A percentile compares a stretch with the other conserved stretches of the same genome.
phyloP scores from a whole-genome alignment of 495 filamentous ascomycete species.

The Podospora didyma region DNA sequence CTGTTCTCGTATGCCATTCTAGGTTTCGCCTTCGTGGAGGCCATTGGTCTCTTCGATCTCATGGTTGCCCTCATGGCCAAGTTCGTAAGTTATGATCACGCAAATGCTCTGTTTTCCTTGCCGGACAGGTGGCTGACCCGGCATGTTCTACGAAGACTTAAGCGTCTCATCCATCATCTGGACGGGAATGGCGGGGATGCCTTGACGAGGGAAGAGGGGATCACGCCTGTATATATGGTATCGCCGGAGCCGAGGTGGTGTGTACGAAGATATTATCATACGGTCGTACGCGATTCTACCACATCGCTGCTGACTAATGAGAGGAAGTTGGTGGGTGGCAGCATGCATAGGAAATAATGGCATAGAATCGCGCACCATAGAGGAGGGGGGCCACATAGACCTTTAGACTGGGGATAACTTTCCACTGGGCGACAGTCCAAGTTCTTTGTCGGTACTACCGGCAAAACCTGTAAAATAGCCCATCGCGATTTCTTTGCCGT shows the following conservation, averaged over 20 bases:
- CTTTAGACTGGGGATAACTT: constrained; percentile 35
- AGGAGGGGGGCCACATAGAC: constrained; percentile 27
- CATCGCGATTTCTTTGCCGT: constrained; percentile 22
- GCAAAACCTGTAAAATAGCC: constrained; percentile 30
- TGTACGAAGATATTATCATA: constrained; percentile 26
- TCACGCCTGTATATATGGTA: constrained; percentile 28
- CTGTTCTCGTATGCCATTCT: constrained; percentile 93
- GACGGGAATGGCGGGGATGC: constrained; percentile 20
- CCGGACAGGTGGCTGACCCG: neutral
- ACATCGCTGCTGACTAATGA: constrained; percentile 18
- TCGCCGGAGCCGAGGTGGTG: constrained; percentile 9
- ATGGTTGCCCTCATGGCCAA: constrained; percentile 91
- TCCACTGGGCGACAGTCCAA: constrained; percentile 19
- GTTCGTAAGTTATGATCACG: constrained; percentile 47
- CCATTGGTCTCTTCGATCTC: constrained; percentile 89
- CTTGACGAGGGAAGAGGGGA: constrained; percentile 15
- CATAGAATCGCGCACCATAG: constrained; percentile 33
- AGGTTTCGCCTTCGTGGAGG: constrained; percentile 90
- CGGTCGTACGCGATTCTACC: constrained; percentile 19
- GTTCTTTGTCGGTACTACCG: constrained; percentile 29
- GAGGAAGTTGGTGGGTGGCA: constrained; percentile 24
- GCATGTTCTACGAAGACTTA: constrained; percentile 20
- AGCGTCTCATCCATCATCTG: constrained; percentile 14
- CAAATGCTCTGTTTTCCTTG: neutral
- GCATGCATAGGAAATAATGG: constrained; percentile 23